Percentiles rank a stretch among this genome's conserved stretches.
Conservation (phyloP, 306 rosid genomes). For the Purshia tridentata region DNA sequence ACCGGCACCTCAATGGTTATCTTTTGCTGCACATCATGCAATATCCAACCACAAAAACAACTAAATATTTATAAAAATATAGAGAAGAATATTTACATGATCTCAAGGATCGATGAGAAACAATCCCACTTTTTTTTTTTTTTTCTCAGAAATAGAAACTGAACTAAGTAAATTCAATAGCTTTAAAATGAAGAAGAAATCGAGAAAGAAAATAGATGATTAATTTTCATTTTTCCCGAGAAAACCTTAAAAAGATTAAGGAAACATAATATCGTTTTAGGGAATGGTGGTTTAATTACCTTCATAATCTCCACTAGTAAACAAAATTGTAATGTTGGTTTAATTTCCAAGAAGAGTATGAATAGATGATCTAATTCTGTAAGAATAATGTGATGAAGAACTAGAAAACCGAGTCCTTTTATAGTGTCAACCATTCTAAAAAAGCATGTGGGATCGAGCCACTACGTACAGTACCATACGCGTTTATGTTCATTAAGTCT, state of each 20-base stretch:
- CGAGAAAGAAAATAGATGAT: background rate
- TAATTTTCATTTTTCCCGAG: background rate
- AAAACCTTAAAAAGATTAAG: background rate
- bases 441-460: too few relatives aligned
- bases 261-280: background rate
- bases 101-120: too few relatives aligned
- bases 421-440: background rate
- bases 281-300: background rate
- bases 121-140: too few relatives aligned
- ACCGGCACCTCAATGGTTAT: slow-evolving; percentile 29
- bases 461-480: too few relatives aligned
- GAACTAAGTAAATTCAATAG: background rate
- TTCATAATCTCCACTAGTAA: background rate
- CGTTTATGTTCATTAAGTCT: too few relatives aligned
- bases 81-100: too few relatives aligned
- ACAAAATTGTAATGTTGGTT: background rate
- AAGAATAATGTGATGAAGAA: background rate
- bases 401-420: background rate
- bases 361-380: background rate
- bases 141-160: too few relatives aligned
- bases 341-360: background rate
- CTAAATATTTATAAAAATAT: background rate
- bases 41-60: background rate
- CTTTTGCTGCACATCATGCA: slow-evolving; percentile 25
- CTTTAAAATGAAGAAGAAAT: background rate